A percentile compares a stretch with the other conserved stretches of the same genome.
Conservation (phyloP, 495 filamentous ascomycete genomes). For the Pseudomonodictys pantanalensis region DNA sequence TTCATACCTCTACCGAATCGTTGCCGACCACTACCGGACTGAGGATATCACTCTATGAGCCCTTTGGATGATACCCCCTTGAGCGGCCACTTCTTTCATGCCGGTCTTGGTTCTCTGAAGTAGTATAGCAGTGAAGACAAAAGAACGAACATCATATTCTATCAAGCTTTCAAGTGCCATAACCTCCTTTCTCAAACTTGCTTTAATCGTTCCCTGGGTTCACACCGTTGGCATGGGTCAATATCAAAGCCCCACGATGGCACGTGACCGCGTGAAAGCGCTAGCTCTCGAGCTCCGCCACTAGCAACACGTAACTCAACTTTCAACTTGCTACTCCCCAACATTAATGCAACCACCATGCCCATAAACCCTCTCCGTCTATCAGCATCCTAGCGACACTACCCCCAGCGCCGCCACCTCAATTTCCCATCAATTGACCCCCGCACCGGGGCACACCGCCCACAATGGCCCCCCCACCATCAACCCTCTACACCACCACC, state of each 20-base stretch:
- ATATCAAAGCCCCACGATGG: not conserved
- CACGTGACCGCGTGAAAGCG: not conserved
- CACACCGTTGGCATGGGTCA: too few species aligned
- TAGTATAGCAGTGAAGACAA: too few species aligned
- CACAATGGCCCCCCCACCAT: slow-evolving; percentile 19
- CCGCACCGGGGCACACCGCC: not conserved
- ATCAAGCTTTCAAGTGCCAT: too few species aligned
- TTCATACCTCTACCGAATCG: slow-evolving; percentile 75
- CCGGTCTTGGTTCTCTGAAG: too few species aligned
- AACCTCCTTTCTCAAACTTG: too few species aligned
- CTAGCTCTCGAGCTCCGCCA: not conserved
- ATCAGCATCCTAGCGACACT: not conserved
- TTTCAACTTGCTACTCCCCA: not conserved
- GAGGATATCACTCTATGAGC: slow-evolving; percentile 67
- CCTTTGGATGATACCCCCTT: not conserved
- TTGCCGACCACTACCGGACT: slow-evolving; percentile 78
- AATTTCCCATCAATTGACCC: not conserved
- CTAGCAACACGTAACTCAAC: not conserved
- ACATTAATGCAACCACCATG: not conserved
- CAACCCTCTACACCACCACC: slow-evolving; percentile 24
- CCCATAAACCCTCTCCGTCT: not conserved
- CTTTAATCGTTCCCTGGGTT: too few species aligned
- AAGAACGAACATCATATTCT: too few species aligned
- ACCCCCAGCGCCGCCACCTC: not conserved
- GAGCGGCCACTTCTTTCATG: not conserved